These are phyloP conservation scores for Sorghum bicolor DNA, from an alignment of 176 grass and related monocot genomes.

Conservation along the genomic window Sorghum_bicolor_NCBIv3 NC_012872.2:71893501-71894000, in stretches of 20 bases:
- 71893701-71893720: too few relatives aligned
- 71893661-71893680: too few relatives aligned
- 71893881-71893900: slow-evolving; percentile 13
- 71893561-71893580: too few relatives aligned
- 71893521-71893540: neutral
- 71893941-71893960: slow-evolving; percentile 45
- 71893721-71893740: neutral
- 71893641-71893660: too few relatives aligned
- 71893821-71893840: neutral
- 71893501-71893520: neutral
- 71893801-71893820: slow-evolving; percentile 30
- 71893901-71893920: slow-evolving; percentile 27
- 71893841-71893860: slow-evolving; percentile 19
- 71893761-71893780: neutral
- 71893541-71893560: too few relatives aligned
- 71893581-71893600: too few relatives aligned
- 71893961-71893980: slow-evolving; percentile 35
- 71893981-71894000: slow-evolving; percentile 41
- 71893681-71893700: too few relatives aligned
- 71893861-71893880: slow-evolving; percentile 27
- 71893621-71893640: too few relatives aligned
- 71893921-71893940: slow-evolving; percentile 35
- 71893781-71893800: neutral
- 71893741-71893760: neutral
- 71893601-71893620: too few relatives aligned